Conservation (phyloP, 1,284 basidiomycete species). For the Mycosarcoma maydis region DNA sequence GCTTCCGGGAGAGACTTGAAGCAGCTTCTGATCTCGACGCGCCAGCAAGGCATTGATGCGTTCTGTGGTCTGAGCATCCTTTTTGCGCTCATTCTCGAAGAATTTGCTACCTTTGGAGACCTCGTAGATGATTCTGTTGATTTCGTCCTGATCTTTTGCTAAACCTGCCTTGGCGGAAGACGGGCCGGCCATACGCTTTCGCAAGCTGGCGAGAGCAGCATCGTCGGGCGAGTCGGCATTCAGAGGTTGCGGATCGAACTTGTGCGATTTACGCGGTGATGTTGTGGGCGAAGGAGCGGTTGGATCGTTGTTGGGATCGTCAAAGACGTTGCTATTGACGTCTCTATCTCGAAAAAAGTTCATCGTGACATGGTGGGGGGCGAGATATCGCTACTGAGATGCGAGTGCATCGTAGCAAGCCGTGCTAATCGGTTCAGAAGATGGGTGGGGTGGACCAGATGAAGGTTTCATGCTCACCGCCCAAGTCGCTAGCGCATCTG, state of each 20-base stretch:
- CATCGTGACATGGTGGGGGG: slow-evolving; percentile 11
- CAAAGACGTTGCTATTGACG: slow-evolving; percentile 39
- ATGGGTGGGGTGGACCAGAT: too few species aligned
- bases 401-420: slow-evolving; percentile 1
- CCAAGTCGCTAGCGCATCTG: too few species aligned
- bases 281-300: slow-evolving; percentile 35
- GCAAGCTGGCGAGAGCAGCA: slow-evolving; percentile 49
- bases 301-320: slow-evolving; percentile 41
- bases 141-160: slow-evolving; percentile 56
- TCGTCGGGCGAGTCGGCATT: slow-evolving; percentile 10
- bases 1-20: slow-evolving; percentile 21
- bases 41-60: slow-evolving; percentile 71
- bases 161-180: slow-evolving; percentile 64
- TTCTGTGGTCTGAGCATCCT: slow-evolving; percentile 80
- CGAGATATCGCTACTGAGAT: background rate
- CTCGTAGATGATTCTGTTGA: slow-evolving; percentile 58
- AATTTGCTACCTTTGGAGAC: slow-evolving; percentile 64
- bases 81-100: slow-evolving; percentile 80
- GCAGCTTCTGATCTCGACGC: slow-evolving; percentile 50
- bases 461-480: too few species aligned
- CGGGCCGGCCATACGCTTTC: slow-evolving; percentile 60
- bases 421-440: background rate
- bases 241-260: slow-evolving; percentile 4
- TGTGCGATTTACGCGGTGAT: slow-evolving; percentile 43
- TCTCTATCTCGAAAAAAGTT: slow-evolving; percentile 50